A percentile compares a stretch with the other conserved stretches of the same genome.
Evolutionary conservation across 305 asterid species (phyloP).

Genomic region (Fraxinus baroniana): DNA sequence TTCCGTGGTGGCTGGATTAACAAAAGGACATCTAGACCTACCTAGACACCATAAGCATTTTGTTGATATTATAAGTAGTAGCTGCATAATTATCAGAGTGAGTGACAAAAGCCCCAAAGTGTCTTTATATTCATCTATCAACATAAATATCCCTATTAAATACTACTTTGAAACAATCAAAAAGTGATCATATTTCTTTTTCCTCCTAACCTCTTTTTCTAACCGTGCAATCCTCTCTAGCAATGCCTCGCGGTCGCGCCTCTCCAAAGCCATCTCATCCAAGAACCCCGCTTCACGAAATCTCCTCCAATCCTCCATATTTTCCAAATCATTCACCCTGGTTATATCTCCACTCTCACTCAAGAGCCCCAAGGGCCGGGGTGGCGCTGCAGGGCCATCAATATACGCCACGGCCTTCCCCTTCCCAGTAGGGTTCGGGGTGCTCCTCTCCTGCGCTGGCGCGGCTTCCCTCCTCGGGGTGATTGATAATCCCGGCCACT

Average conservation of each 20-base stretch:
- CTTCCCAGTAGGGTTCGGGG: slow-evolving; percentile 42
- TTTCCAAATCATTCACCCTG: slow-evolving; percentile 33
- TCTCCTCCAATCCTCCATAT: slow-evolving; percentile 85
- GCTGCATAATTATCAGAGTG: not conserved
- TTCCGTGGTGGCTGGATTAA: not conserved
- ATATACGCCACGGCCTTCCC: slow-evolving; percentile 51
- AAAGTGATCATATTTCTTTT: not conserved
- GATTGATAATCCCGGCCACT: slow-evolving; percentile 39
- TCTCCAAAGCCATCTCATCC: slow-evolving; percentile 61
- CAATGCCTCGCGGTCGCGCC: slow-evolving; percentile 57
- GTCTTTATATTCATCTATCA: not conserved
- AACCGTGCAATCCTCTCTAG: slow-evolving; percentile 41
- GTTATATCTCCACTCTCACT: slow-evolving; percentile 43
- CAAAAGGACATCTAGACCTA: not conserved
- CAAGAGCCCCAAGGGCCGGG: slow-evolving; percentile 64
- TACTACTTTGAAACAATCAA: not conserved
- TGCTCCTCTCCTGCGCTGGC: slow-evolving; percentile 13
- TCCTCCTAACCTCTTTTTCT: slow-evolving; percentile 58
- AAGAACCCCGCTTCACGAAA: slow-evolving; percentile 75
- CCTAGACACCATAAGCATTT: not conserved
- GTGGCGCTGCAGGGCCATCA: slow-evolving; percentile 55
- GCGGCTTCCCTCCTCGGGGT: slow-evolving; percentile 33
- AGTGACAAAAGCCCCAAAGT: not conserved
- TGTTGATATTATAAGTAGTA: not conserved
- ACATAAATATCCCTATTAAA: not conserved